Base-by-base conservation (phyloP, 805 yeast species). In the Saturnispora kantuleensis region DNA sequence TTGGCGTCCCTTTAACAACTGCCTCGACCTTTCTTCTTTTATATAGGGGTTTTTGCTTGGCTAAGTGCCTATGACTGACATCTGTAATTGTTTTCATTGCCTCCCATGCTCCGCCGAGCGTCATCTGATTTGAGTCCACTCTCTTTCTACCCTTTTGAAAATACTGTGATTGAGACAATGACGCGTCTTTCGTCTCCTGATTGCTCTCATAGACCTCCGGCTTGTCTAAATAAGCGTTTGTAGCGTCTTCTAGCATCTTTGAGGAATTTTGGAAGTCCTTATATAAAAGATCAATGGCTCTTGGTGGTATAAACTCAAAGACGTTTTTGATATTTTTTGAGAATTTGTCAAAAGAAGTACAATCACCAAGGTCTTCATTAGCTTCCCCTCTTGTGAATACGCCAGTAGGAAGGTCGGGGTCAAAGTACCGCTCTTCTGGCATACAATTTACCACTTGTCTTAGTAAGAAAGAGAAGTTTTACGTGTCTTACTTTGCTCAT, bases 171-270 rank as follows among this genome's bases (percentile, higher is more conserved):
- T n/a, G 15, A 4, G 11, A 18, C 11, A 18, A 15, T 15, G 41
- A 38, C 26, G 35, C 17, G 29, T 31, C 21, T 16, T 41, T 35
- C 17, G 28, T 9, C 2, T 28, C 26, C 6, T n/a, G 11, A 21
- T 11, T 34, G 11, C 7, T 13, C 17, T 42, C 45, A 26, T 48
- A 51, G n/a, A 38, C 21, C 12, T 47, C 50, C 11, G 47, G 48
- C 30, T 49, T 41, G 38, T 69, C 74, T 45, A 69, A 63, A 47
- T 64, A 69, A 1, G 62, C 65, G 45, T 67, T 64, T 2, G 68
- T 62, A 1, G 77, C 72, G n/a, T 53, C 53, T 10, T 66, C 48
- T 3, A 70, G 53, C 2, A 60, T 53, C n/a, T 61, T 58, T 1
- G 51, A 53, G 0, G 52, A 39, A 12, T 50, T 42, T n/a, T 52